Percentiles rank a stretch among this genome's conserved stretches.
These are phyloP conservation scores for Licmophora abbreviata DNA, from an alignment of 108 stramenopile species.

Conservation along the genomic window DNA sequence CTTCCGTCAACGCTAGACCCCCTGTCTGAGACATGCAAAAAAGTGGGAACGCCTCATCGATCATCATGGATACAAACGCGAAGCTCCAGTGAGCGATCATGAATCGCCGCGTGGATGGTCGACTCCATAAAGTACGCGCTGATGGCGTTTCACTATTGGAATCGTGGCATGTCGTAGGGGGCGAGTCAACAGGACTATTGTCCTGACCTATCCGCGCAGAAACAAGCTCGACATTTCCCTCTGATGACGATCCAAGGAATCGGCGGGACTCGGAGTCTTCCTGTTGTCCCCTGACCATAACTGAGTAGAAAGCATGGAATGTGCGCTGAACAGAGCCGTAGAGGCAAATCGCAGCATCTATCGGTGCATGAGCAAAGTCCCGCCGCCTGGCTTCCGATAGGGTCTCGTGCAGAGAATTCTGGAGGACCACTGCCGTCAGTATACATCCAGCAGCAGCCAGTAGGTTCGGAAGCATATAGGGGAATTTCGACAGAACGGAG, in stretches of 20 bases:
- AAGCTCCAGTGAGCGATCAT: constrained; percentile 49
- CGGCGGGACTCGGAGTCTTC: too few species aligned
- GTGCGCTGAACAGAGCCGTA: neutral
- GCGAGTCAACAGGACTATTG: neutral
- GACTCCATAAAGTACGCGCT: constrained; percentile 14
- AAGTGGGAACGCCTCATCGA: constrained; percentile 61
- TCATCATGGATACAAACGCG: constrained; percentile 36
- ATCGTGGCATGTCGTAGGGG: neutral
- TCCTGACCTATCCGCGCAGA: neutral
- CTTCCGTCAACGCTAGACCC: constrained; percentile 51
- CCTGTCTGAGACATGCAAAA: constrained; percentile 48
- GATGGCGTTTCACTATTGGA: neutral
- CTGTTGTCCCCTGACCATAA: too few species aligned
- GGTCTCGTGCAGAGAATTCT: constrained; percentile 41
- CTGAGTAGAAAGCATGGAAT: neutral
- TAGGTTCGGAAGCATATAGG: constrained; percentile 41
- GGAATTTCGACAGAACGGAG: constrained; percentile 9
- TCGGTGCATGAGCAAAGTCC: neutral
- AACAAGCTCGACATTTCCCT: neutral
- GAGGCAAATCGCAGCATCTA: neutral
- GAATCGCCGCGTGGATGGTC: constrained; percentile 26
- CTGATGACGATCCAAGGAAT: too few species aligned
- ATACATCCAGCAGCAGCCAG: constrained; percentile 34
- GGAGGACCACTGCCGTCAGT: constrained; percentile 15
- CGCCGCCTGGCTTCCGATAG: constrained; percentile 16